These are phyloP conservation scores for Trypanosoma platydactyli DNA, from an alignment of 208 protist species.

Conservation along the genomic window DNA sequence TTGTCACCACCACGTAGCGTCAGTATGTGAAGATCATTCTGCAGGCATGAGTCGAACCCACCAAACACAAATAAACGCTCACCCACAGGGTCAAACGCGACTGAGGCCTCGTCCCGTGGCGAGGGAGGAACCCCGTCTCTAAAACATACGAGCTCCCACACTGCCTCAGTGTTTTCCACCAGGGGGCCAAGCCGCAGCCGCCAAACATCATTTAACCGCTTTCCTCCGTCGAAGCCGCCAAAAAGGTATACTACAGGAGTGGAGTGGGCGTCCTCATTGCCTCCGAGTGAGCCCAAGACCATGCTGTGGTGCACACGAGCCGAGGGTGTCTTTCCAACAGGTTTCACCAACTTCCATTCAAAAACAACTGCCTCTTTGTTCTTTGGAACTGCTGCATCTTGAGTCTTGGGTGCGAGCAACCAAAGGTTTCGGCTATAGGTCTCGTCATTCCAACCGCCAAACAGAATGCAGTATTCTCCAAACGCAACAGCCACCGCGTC, in stretches of 20 bases:
- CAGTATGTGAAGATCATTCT: conserved; percentile 40
- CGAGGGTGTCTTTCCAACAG: conserved; percentile 10
- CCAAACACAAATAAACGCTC: conserved; percentile 55
- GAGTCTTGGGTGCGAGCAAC: conserved; percentile 27
- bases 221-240: conserved; percentile 54
- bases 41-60: conserved; percentile 26
- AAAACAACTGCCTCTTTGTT: conserved; percentile 22
- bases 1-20: conserved; percentile 34
- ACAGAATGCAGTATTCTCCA: conserved; percentile 40
- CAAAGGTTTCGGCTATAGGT: conserved; percentile 35
- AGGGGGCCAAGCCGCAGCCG: conserved; percentile 34
- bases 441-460: conserved; percentile 43
- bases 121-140: conserved; percentile 27
- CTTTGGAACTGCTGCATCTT: not conserved
- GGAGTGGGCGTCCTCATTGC: conserved; percentile 11
- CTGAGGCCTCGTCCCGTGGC: conserved; percentile 41
- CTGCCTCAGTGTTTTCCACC: conserved; percentile 29
- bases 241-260: conserved; percentile 51
- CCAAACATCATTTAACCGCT: conserved; percentile 61
- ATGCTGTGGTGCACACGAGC: conserved; percentile 28
- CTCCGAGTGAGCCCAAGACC: conserved; percentile 20
- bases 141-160: conserved; percentile 33
- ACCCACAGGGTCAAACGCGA: conserved; percentile 37
- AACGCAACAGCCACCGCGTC: conserved; percentile 34
- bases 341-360: conserved; percentile 24